These are phyloP conservation scores for Botrytis paeoniae DNA, from an alignment of 2,329 filamentous ascomycete genomes.

Conservation along the genomic window DNA sequence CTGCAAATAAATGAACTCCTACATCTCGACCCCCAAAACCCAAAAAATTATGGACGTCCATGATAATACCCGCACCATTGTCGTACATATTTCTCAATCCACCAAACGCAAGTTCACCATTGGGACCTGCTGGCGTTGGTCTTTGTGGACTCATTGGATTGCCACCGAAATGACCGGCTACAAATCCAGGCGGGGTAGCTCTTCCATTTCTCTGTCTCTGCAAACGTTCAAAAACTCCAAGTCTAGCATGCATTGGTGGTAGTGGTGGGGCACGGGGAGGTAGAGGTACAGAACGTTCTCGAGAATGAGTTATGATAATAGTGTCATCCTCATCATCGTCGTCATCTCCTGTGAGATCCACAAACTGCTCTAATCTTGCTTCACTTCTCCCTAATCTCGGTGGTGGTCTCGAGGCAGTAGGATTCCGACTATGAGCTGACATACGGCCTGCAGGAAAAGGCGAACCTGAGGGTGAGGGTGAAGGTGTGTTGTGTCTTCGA, in stretches of 20 bases:
- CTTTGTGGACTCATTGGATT: neutral
- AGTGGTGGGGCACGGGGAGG: neutral
- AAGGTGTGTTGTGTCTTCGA: neutral
- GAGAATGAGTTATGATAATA: constrained; percentile 18
- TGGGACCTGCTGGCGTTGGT: neutral
- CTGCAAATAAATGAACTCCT: neutral
- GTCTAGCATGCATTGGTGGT: neutral
- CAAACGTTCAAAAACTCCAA: neutral
- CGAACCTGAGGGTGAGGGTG: neutral
- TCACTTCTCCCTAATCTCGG: constrained; percentile 33
- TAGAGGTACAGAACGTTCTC: constrained; percentile 17
- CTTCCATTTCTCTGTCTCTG: neutral
- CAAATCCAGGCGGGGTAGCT: neutral
- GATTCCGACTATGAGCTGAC: neutral
- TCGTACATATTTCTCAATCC: neutral
- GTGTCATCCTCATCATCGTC: constrained; percentile 31
- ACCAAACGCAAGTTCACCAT: neutral
- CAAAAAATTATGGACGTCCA: neutral
- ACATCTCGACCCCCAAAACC: neutral
- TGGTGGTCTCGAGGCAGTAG: constrained; percentile 22
- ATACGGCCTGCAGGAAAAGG: neutral
- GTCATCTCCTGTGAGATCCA: constrained; percentile 52
- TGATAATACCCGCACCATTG: constrained; percentile 4
- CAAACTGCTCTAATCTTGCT: constrained; percentile 39
- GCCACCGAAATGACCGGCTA: neutral